Evolutionary conservation across 2,329 filamentous ascomycete genomes (phyloP), one percentile per base, ranked within the genome.

Genomic region (Aspergillus arachidicola): DNA sequence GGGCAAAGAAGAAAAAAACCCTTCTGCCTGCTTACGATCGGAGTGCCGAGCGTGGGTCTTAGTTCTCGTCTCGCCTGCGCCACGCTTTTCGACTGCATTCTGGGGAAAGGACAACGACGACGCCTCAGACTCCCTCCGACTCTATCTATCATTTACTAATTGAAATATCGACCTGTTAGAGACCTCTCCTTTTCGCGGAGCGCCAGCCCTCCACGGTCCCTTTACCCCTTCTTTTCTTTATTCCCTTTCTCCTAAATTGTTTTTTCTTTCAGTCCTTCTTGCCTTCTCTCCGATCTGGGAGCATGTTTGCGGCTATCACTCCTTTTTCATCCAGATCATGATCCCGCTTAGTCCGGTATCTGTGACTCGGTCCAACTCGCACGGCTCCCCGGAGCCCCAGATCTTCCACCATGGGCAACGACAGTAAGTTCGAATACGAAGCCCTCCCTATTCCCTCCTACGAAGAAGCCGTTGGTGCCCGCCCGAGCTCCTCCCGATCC

Each of bases 381-480:
- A 70, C 68, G 65, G 75, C 75, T 77, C 74, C 61, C 66, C 66
- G 64, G 72, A 74, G 75, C 71, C 69, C 66, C 68, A 63, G 59
- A 61, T 64, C 66, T 66, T 66, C 66, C 71, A 72, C 71, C 69
- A 81, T 81, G 79, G 74, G 75, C 65, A 73, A 70, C 71, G 84
- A 85, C 76, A 81, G 86, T 76, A 87, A 87, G 72, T 78, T 78
- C 69, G 81, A 81, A 64, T 88, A 89, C 77, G 85, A 87, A 72
- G 80, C 84, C 66, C 83, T 90, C 53, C 90, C 92, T 36, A 94
- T 95, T 75, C 92, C 92, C 34, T 88, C 89, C 51, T 95, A 95
- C 78, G 92, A 94, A 77, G 92, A 96, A 81, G 92, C 92, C 66
- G 85, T 86, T 64, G 87, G 87, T 21, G 87, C 86, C 41, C 81